Base-by-base conservation (phyloP, 192 early-diverging fungal species). In the Backusella macrospora region DNA sequence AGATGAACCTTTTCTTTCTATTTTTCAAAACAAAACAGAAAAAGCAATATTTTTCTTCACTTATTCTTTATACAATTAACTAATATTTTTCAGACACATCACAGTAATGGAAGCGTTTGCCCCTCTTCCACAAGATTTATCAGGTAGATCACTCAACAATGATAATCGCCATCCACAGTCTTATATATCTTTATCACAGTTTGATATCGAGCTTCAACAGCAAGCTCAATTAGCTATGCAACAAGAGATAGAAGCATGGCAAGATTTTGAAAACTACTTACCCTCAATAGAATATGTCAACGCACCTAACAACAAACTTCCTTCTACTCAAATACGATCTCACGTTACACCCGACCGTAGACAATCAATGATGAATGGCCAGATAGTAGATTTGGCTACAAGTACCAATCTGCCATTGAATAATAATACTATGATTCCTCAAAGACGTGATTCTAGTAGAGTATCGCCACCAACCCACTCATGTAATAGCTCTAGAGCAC, bases 241-340 rank as follows among this genome's bases (percentile, higher is more conserved):
- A 45, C 38, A 46, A 68, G 67, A 68, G 26, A 47, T 68, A 45
- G 67, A 68, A 43, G 43, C 67, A 45, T 68, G 67, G 67, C 38
- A 68, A 47, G 67, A 68, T 9, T 68, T 47, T 16, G 67, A 68
- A 29, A 68, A 68, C 42, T 68, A 68, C 26, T 46, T 68, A 47
- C 67, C 67, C 14, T 44, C 67, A 45, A 18, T 68, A 29, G 43
- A 29, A 23, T 16, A 68, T 68, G 52, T 59, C 21, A 59, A 59
- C 26, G 52, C 52, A 26, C 6, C 52, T 4, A 59, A 59, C 21
- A 12, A 18, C 13, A 59, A 59, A 23, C 21, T 26, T 12, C 52
- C 18, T 4, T 10, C 52, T 55, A 12, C 52, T 59, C 52, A 59
- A 59, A 12, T 59, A 21, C 52, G 52, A 59, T 59, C 21, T 23